Percentiles rank a stretch among this genome's conserved stretches.
phyloP scores from a whole-genome alignment of 257 asterid genomes.

The Nemophila menziesii region DNA sequence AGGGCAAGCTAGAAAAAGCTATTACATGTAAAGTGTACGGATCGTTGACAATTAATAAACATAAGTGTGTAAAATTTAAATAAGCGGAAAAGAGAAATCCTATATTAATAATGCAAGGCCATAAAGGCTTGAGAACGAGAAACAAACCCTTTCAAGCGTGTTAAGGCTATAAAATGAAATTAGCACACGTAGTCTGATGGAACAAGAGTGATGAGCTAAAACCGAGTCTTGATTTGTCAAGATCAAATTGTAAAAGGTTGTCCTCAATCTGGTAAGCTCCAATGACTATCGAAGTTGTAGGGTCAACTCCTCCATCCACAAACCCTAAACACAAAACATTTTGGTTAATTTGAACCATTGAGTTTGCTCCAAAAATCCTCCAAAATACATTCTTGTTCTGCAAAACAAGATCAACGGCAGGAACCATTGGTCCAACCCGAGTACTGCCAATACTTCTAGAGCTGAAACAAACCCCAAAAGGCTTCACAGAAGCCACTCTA shows the following conservation, averaged over 20 bases:
- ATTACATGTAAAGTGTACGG: no score
- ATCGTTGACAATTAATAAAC: no score
- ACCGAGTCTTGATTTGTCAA: constrained; percentile 25
- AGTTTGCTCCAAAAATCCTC: constrained; percentile 9
- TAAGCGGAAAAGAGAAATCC: no score
- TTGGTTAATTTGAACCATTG: constrained; percentile 9
- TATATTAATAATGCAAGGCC: no score
- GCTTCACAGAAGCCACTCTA: constrained; percentile 27
- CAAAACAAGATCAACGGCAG: constrained; percentile 36
- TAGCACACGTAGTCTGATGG: constrained; percentile 17
- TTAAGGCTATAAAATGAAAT: constrained; percentile 14
- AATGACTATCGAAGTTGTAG: constrained; percentile 18
- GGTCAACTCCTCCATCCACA: constrained; percentile 5
- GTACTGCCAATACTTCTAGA: constrained; percentile 21
- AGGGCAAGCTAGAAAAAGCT: no score
- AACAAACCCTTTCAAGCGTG: not conserved
- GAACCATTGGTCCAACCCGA: constrained; percentile 27
- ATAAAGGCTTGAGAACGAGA: no score
- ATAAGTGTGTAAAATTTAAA: no score
- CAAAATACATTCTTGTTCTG: constrained; percentile 4
- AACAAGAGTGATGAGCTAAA: constrained; percentile 35
- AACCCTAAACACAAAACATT: constrained; percentile 10
- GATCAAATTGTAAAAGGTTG: constrained; percentile 38
- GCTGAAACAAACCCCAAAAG: constrained; percentile 42
- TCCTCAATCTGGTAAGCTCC: constrained; percentile 46